Evolutionary conservation across 2,329 filamentous ascomycete genomes (phyloP).

Genomic region (Diaporthe aspalathi): DNA sequence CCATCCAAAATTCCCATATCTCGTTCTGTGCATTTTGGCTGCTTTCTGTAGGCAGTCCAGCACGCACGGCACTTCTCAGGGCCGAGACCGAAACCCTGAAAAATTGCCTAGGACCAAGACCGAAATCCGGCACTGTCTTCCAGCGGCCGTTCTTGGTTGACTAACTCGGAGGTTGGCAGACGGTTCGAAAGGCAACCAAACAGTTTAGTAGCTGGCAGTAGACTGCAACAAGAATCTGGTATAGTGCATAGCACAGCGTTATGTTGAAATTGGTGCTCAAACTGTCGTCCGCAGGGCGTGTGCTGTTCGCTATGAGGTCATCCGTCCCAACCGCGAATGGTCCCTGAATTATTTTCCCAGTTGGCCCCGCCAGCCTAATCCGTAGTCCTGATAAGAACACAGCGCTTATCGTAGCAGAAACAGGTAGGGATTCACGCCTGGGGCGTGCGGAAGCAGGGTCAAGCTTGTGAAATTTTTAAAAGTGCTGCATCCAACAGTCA

Average conservation of each 20-base stretch:
- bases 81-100: too few relatives aligned
- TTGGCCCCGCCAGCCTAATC: not conserved
- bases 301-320: conserved; percentile 8
- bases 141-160: too few relatives aligned
- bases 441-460: conserved; percentile 4
- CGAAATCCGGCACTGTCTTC: too few relatives aligned
- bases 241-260: not conserved
- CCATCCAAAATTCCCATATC: conserved; percentile 14
- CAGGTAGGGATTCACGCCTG: not conserved
- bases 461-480: conserved; percentile 30
- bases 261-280: not conserved
- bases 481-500: not conserved
- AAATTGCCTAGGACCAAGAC: not conserved
- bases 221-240: not conserved
- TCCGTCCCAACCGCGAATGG: not conserved
- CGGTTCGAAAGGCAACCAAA: too few relatives aligned
- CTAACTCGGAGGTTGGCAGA: not conserved
- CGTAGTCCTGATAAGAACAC: conserved; percentile 4
- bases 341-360: conserved; percentile 1
- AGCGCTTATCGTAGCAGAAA: conserved; percentile 24
- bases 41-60: not conserved
- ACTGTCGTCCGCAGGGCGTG: conserved; percentile 4
- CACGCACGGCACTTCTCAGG: not conserved
- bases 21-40: not conserved
- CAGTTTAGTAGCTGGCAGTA: not conserved